Evolutionary conservation across 768 basidiomycete genomes (phyloP).

Genomic region (Pleurotus cornucopiae): DNA sequence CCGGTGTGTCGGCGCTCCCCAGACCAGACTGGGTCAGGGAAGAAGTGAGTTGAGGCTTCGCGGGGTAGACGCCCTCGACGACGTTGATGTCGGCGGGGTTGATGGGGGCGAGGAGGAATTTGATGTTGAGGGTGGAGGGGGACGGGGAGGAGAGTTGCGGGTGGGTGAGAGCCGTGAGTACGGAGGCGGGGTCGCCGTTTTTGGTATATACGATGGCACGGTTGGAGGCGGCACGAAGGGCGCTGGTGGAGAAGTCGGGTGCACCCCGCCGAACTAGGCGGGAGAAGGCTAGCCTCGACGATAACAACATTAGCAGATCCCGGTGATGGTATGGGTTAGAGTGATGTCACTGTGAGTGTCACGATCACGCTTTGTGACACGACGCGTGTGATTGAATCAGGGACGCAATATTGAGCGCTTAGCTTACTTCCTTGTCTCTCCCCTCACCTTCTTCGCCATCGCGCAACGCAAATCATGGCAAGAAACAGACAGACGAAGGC

Average conservation of each 20-base stretch:
- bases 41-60: constrained; percentile 42
- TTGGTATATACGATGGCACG: constrained; percentile 64
- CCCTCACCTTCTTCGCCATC: background rate
- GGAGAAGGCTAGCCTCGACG: background rate
- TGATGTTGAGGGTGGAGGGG: constrained; percentile 58
- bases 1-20: constrained; percentile 27
- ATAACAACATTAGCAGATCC: background rate
- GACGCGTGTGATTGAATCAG: background rate
- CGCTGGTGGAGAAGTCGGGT: constrained; percentile 25
- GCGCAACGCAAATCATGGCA: background rate
- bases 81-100: constrained; percentile 84
- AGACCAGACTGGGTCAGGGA: constrained; percentile 28
- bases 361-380: background rate
- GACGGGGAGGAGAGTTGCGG: constrained; percentile 48
- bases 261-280: background rate
- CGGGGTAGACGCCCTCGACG: constrained; percentile 79
- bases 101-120: constrained; percentile 66
- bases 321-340: background rate
- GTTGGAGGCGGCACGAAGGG: constrained; percentile 24
- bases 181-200: constrained; percentile 59
- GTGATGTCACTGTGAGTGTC: background rate
- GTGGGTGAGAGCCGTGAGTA: constrained; percentile 50
- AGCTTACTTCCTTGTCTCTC: background rate
- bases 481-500: background rate
- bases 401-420: background rate